Conservation (phyloP, 75 land plant genomes). For the Cunninghamia lanceolata region DNA sequence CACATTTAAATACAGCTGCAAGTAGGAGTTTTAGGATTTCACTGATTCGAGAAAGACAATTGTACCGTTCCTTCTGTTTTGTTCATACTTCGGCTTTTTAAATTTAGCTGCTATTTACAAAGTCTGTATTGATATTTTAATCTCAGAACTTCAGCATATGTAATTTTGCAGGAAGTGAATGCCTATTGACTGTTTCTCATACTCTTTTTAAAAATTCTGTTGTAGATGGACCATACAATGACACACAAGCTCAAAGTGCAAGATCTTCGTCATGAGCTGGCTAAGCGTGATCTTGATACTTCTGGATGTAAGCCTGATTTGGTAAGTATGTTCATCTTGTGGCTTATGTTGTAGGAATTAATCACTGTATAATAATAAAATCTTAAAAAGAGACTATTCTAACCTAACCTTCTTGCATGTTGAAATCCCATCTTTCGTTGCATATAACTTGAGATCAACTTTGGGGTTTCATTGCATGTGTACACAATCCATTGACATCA, state of each 20-base stretch:
- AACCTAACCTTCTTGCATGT: not conserved
- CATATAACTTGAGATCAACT: not conserved
- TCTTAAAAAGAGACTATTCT: not conserved
- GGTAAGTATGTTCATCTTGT: conserved; percentile 18
- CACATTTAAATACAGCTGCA: not conserved
- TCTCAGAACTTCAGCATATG: not conserved
- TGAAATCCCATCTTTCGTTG: not conserved
- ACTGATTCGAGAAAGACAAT: not conserved
- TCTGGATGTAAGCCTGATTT: conserved; percentile 63
- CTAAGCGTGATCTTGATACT: conserved; percentile 56
- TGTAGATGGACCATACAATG: not conserved
- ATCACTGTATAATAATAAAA: not conserved
- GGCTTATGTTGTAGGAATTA: not conserved
- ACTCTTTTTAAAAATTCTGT: not conserved
- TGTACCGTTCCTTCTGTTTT: not conserved
- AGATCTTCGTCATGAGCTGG: conserved; percentile 59
- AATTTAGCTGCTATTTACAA: not conserved
- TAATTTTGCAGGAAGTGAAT: not conserved
- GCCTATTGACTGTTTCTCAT: not conserved
- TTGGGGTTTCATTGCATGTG: not conserved
- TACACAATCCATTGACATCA: not conserved
- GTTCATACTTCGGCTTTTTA: not conserved
- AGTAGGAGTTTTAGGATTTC: not conserved
- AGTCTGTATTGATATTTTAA: not conserved
- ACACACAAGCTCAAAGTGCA: conserved; percentile 32